phyloP scores from a whole-genome alignment of 768 basidiomycete species.

The Trametes gibbosa region DNA sequence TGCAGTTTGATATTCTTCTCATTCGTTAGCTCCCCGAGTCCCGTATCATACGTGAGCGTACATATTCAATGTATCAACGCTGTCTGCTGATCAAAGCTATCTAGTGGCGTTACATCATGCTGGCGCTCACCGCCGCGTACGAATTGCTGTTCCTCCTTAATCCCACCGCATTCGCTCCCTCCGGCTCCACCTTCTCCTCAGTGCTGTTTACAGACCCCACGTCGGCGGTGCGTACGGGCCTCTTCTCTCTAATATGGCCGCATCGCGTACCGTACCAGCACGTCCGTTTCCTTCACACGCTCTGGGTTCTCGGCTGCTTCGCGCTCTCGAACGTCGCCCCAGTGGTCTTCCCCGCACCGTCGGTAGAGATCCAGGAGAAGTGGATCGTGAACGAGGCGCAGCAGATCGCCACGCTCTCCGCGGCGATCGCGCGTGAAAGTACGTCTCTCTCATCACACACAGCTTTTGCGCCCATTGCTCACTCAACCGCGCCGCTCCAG shows the following conservation, averaged over 20 bases:
- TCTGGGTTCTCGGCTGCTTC: constrained; percentile 72
- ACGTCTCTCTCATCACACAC: constrained; percentile 6
- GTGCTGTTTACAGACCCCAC: constrained; percentile 28
- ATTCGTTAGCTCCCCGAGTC: constrained; percentile 54
- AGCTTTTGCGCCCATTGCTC: not conserved
- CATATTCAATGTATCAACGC: not conserved
- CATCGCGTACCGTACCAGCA: constrained; percentile 72
- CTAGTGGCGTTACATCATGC: constrained; percentile 82
- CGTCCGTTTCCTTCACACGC: constrained; percentile 70
- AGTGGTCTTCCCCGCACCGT: constrained; percentile 48
- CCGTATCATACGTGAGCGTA: constrained; percentile 59
- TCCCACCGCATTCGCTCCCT: constrained; percentile 43
- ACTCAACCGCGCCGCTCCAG: not conserved
- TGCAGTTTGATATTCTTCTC: constrained; percentile 60
- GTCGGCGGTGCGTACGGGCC: constrained; percentile 9
- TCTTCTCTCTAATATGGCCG: constrained; percentile 52
- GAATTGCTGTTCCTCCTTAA: constrained; percentile 68
- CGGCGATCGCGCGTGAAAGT: constrained; percentile 57
- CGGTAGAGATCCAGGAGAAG: constrained; percentile 28
- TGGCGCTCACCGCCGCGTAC: constrained; percentile 53
- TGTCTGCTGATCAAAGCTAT: not conserved
- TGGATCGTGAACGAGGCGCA: constrained; percentile 33
- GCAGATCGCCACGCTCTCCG: constrained; percentile 40
- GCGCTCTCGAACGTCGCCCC: constrained; percentile 73
- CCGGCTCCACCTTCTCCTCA: constrained; percentile 25